Evolutionary conservation across 1,139 yeast genomes (phyloP).

Genomic region (Wickerhamomyces sp.): DNA sequence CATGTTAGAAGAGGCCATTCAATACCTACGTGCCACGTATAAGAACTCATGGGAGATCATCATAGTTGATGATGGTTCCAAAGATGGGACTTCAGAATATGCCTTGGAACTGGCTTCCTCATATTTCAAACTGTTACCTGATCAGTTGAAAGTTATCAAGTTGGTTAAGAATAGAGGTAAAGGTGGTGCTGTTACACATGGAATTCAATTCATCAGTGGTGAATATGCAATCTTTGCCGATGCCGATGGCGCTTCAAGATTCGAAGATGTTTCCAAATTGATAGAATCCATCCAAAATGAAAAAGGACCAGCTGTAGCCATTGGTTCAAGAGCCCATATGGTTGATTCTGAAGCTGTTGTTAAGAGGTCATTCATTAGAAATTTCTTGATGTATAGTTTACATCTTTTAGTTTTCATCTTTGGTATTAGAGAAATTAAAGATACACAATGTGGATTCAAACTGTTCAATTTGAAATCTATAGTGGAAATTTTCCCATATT

Average conservation of each 20-base stretch:
- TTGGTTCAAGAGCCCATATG: constrained; percentile 97
- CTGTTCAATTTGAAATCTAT: constrained; percentile 73
- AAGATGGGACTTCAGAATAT: constrained; percentile 69
- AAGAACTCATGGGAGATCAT: constrained; percentile 61
- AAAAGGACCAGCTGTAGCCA: constrained; percentile 57
- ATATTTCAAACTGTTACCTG: constrained; percentile 45
- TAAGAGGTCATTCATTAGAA: constrained; percentile 80
- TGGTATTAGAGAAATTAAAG: constrained; percentile 82
- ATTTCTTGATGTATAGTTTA: constrained; percentile 88
- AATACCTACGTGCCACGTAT: constrained; percentile 39
- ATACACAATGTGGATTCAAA: constrained; percentile 97
- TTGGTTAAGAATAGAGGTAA: constrained; percentile 81
- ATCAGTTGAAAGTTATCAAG: constrained; percentile 61
- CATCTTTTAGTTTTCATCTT: constrained; percentile 82
- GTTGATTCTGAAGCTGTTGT: constrained; percentile 95
- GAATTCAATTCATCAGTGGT: constrained; percentile 75
- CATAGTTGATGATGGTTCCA: constrained; percentile 88
- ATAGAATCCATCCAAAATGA: constrained; percentile 35
- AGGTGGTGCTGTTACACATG: constrained; percentile 98
- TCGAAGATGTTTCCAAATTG: constrained; percentile 61
- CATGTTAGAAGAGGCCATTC: constrained; percentile 77
- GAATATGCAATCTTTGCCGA: constrained; percentile 80
- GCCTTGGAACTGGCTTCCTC: constrained; percentile 63
- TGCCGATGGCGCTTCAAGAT: constrained; percentile 94
- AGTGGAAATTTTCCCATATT: constrained; percentile 66